These are phyloP conservation scores for Morella rubra DNA, from an alignment of 306 rosid species.

Conservation along the genomic window DNA sequence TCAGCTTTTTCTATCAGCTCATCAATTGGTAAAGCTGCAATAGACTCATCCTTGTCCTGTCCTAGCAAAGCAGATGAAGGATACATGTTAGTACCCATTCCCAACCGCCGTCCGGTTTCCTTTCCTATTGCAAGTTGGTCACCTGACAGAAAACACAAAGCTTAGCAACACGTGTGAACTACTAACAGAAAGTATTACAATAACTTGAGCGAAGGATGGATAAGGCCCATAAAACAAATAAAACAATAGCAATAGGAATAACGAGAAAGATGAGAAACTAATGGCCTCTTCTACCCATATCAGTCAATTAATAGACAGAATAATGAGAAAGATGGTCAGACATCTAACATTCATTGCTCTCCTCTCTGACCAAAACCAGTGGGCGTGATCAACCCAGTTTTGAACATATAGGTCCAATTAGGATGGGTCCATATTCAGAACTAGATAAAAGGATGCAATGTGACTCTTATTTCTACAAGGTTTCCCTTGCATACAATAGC, in stretches of 20 bases:
- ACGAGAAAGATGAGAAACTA: too few species aligned
- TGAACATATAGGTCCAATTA: neutral
- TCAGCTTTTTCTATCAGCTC: slow-evolving; percentile 96
- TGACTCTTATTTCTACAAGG: neutral
- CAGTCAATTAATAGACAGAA: neutral
- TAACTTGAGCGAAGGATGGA: neutral
- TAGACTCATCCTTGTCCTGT: slow-evolving; percentile 89
- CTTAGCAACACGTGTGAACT: neutral
- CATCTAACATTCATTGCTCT: neutral
- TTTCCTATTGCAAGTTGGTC: slow-evolving; percentile 98
- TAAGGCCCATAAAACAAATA: neutral
- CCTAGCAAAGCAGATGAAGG: slow-evolving; percentile 97
- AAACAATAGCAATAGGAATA: neutral
- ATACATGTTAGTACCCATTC: slow-evolving; percentile 99
- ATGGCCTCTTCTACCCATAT: neutral
- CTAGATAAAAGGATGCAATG: neutral
- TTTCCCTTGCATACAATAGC: neutral
- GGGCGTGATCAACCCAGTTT: neutral
- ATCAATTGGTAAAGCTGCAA: slow-evolving; percentile 83
- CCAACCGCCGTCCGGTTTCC: slow-evolving; percentile 99
- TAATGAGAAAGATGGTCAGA: neutral
- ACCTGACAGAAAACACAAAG: slow-evolving; percentile 47
- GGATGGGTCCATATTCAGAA: neutral
- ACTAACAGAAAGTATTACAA: neutral
- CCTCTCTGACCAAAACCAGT: neutral